Evolutionary conservation across 140 eudicot species (phyloP).

Genomic region (Oenanthe javanica): DNA sequence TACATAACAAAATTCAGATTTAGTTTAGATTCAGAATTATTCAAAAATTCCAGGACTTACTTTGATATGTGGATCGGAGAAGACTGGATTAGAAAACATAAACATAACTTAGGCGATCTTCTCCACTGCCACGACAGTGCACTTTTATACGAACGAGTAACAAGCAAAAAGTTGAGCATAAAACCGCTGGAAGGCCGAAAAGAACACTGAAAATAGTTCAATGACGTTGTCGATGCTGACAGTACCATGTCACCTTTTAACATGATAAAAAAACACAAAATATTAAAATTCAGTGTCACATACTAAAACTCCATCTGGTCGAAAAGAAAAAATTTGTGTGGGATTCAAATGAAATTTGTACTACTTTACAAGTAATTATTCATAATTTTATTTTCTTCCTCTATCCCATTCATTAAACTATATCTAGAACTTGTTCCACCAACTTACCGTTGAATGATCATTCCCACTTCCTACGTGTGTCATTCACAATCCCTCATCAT

Average conservation of each 20-base stretch:
- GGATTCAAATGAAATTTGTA: not conserved
- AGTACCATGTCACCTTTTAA: not conserved
- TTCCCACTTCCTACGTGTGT: not conserved
- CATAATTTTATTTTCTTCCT: not conserved
- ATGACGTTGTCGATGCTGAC: not conserved
- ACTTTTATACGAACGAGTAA: not conserved
- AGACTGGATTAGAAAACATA: slow-evolving; percentile 5
- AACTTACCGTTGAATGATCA: not conserved
- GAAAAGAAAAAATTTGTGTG: not conserved
- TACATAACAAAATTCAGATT: not conserved
- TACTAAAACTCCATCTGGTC: not conserved
- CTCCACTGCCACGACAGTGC: slow-evolving; percentile 4
- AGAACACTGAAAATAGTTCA: not conserved
- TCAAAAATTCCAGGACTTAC: not conserved
- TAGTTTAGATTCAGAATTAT: not conserved
- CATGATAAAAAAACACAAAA: not conserved
- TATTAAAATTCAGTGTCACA: not conserved
- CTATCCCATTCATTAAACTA: not conserved
- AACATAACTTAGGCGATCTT: slow-evolving; percentile 7
- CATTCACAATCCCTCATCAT: not conserved
- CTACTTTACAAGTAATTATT: not conserved
- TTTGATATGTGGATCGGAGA: not conserved
- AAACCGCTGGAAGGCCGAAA: slow-evolving; percentile 2
- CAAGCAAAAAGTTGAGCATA: slow-evolving; percentile 2
- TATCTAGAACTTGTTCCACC: not conserved